phyloP scores from a whole-genome alignment of 257 asterid genomes.

The Buddleja alternifolia region DNA sequence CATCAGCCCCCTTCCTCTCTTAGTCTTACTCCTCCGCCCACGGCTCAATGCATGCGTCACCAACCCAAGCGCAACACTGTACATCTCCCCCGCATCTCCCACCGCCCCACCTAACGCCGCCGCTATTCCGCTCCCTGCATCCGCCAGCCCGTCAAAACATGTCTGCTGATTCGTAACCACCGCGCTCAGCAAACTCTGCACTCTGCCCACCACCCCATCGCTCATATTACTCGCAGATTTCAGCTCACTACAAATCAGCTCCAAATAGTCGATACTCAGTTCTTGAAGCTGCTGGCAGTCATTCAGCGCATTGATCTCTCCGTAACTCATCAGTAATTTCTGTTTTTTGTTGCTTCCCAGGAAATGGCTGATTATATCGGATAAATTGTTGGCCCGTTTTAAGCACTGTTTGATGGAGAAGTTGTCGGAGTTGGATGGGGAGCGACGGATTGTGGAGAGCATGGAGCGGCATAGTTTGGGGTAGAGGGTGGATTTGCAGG shows the following conservation, averaged over 20 bases:
- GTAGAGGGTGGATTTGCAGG: conserved; percentile 45
- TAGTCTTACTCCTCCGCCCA: conserved; percentile 1
- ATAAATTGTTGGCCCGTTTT: conserved; percentile 31
- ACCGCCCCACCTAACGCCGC: conserved; percentile 31
- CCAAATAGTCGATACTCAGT: conserved; percentile 39
- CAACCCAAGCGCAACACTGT: conserved; percentile 45
- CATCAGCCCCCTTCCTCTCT: conserved; percentile 10
- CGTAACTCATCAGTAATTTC: conserved; percentile 9
- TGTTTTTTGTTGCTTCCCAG: conserved; percentile 1
- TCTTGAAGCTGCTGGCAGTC: conserved; percentile 43
- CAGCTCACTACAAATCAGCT: conserved; percentile 24
- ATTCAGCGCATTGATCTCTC: conserved; percentile 36
- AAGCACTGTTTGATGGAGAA: conserved; percentile 42
- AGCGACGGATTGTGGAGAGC: conserved; percentile 37
- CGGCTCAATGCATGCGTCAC: conserved; percentile 40
- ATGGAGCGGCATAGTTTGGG: conserved; percentile 44
- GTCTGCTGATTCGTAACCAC: conserved; percentile 56
- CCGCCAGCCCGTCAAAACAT: conserved; percentile 45
- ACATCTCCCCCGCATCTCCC: conserved; percentile 31
- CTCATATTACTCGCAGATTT: conserved; percentile 1
- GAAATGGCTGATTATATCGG: conserved; percentile 31
- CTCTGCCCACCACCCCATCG: conserved; percentile 32
- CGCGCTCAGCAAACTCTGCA: conserved; percentile 49
- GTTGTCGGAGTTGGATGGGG: conserved; percentile 30
- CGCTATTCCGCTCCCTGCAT: conserved; percentile 35